These are phyloP conservation scores for Elasticomyces elasticus DNA, from an alignment of 495 filamentous ascomycete genomes.

Conservation along the genomic window DNA sequence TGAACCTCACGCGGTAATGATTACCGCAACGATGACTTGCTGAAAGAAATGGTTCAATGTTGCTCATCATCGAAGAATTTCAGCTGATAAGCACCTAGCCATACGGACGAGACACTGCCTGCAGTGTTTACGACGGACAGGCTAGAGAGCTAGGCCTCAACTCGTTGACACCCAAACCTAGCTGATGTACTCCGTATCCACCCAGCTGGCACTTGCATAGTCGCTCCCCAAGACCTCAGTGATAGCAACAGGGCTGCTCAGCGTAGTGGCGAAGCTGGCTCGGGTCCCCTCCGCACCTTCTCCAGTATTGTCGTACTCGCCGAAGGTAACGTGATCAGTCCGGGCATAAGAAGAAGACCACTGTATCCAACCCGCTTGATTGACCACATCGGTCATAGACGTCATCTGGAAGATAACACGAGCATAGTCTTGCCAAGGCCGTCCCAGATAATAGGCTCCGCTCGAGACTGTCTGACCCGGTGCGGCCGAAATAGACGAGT, in stretches of 20 bases:
- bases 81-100: no score
- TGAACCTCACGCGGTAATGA: no score
- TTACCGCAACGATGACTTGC: no score
- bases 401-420: constrained; percentile 54
- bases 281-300: constrained; percentile 47
- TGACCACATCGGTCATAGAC: constrained; percentile 46
- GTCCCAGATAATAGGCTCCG: constrained; percentile 52
- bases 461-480: constrained; percentile 37
- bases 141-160: no score
- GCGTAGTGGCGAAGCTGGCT: constrained; percentile 44
- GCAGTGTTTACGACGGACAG: neutral
- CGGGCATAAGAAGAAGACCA: constrained; percentile 43
- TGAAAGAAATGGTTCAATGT: no score
- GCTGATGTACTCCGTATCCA: constrained; percentile 33
- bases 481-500: constrained; percentile 38
- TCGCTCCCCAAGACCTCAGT: constrained; percentile 44
- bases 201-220: constrained; percentile 38
- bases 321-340: constrained; percentile 46
- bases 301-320: constrained; percentile 52
- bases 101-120: neutral
- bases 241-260: constrained; percentile 40
- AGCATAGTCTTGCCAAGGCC: constrained; percentile 55
- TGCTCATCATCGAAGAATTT: no score
- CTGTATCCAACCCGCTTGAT: constrained; percentile 49
- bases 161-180: neutral